Evolutionary conservation across 1,284 basidiomycete genomes (phyloP).

Genomic region (Coniferiporia weirii): DNA sequence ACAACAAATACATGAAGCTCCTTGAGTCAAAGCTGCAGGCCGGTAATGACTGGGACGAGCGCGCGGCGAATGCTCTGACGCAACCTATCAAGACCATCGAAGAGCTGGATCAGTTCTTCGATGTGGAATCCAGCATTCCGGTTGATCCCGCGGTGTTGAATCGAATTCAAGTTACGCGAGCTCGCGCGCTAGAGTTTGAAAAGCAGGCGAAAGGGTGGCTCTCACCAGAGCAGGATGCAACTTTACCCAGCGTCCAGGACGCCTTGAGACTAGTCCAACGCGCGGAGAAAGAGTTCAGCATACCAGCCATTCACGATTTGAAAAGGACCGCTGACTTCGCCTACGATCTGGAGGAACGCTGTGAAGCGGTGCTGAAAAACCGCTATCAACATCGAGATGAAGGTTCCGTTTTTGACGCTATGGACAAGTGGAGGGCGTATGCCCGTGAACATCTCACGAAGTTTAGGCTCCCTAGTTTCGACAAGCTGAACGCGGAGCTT

Average conservation of each 20-base stretch:
- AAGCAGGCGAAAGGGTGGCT: conserved; percentile 70
- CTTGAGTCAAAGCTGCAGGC: conserved; percentile 53
- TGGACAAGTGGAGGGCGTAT: conserved; percentile 66
- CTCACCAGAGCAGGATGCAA: conserved; percentile 42
- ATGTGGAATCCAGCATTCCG: conserved; percentile 54
- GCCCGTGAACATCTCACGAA: conserved; percentile 64
- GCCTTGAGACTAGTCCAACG: conserved; percentile 60
- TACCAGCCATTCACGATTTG: conserved; percentile 58
- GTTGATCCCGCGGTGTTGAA: conserved; percentile 58
- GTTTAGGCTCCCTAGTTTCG: conserved; percentile 67
- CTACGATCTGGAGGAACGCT: conserved; percentile 63
- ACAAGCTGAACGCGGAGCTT: conserved; percentile 63
- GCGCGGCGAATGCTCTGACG: conserved; percentile 54
- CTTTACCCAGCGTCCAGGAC: conserved; percentile 59
- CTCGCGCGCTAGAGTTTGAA: conserved; percentile 69
- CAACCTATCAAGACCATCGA: conserved; percentile 65
- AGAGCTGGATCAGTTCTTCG: conserved; percentile 63
- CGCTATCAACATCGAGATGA: conserved; percentile 50
- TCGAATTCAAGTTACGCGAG: conserved; percentile 51
- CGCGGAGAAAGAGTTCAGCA: conserved; percentile 69
- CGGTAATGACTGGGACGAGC: conserved; percentile 68
- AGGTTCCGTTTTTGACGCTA: conserved; percentile 60
- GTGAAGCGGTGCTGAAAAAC: conserved; percentile 65
- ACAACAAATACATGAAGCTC: conserved; percentile 54
- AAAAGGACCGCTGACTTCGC: conserved; percentile 67